Conservation (phyloP, 1,284 basidiomycete species). For the Apiotrichum sp. region DNA sequence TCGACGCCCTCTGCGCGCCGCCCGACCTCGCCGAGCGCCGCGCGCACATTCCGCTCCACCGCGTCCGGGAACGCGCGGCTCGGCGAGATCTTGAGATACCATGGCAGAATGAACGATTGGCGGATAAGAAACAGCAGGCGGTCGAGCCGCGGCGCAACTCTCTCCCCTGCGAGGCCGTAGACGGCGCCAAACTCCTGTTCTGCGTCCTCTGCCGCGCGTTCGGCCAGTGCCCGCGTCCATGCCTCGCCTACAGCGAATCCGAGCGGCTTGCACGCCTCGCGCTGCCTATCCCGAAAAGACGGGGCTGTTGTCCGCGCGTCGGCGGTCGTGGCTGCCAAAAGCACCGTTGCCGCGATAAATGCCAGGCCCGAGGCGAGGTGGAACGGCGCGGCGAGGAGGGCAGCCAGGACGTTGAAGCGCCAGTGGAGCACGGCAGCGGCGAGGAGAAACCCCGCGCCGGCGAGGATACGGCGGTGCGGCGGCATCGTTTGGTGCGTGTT, state of each 20-base stretch:
- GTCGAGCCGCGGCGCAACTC: constrained; percentile 61
- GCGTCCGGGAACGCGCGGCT: constrained; percentile 81
- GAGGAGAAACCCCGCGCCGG: too few relatives aligned
- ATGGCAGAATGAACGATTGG: constrained; percentile 73
- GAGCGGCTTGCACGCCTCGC: constrained; percentile 3
- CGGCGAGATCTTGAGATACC: constrained; percentile 77
- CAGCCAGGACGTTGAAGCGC: too few relatives aligned
- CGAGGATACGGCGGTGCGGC: too few relatives aligned
- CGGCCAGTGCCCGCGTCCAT: neutral
- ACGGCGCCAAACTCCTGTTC: neutral
- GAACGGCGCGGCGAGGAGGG: neutral
- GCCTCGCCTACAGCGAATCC: neutral
- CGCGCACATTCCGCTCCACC: constrained; percentile 68
- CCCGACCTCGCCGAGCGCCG: constrained; percentile 57
- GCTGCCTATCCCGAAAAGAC: constrained; percentile 5
- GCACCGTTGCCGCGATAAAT: neutral
- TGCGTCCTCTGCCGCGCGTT: neutral
- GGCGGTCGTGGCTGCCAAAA: neutral
- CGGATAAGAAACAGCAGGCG: constrained; percentile 71
- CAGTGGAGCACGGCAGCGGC: too few relatives aligned
- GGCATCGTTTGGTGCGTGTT: too few relatives aligned
- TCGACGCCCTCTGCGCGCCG: constrained; percentile 60
- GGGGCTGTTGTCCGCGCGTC: neutral
- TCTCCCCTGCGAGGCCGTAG: constrained; percentile 4
- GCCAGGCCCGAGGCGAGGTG: neutral